phyloP scores from a whole-genome alignment of 257 asterid genomes.

The Nicotiana sylvestris region DNA sequence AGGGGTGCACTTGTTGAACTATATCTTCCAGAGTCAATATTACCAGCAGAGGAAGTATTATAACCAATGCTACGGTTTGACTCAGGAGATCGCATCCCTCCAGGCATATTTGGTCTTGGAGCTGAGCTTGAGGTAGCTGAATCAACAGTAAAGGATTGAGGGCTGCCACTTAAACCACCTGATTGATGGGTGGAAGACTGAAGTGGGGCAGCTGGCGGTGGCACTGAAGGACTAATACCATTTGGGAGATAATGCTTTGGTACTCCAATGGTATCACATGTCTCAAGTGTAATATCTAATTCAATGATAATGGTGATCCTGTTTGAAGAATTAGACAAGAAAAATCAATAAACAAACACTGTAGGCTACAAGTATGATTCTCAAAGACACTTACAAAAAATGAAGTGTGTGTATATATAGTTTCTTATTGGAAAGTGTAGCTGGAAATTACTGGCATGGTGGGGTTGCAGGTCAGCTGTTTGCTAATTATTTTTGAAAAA shows the following conservation, averaged over 20 bases:
- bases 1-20: slow-evolving; percentile 24
- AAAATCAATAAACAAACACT: slow-evolving; percentile 9
- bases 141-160: slow-evolving; percentile 31
- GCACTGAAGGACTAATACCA: slow-evolving; percentile 33
- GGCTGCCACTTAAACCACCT: slow-evolving; percentile 15
- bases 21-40: slow-evolving; percentile 37
- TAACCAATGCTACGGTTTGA: slow-evolving; percentile 31
- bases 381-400: not conserved
- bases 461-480: not conserved
- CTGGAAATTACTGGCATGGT: not conserved
- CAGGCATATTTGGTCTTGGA: slow-evolving; percentile 39
- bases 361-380: not conserved
- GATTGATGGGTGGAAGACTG: slow-evolving; percentile 33
- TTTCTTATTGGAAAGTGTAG: not conserved
- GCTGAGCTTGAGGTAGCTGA: slow-evolving; percentile 26
- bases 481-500: not conserved
- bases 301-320: slow-evolving; percentile 76
- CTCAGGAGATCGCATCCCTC: slow-evolving; percentile 37
- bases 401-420: not conserved
- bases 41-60: slow-evolving; percentile 34
- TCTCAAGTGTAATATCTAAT: slow-evolving; percentile 49
- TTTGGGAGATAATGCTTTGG: slow-evolving; percentile 42
- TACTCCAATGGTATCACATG: slow-evolving; percentile 66
- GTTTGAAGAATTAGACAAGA: slow-evolving; percentile 25
- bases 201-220: slow-evolving; percentile 36